Evolutionary conservation across 345 rosid species (phyloP), one percentile per base, ranked within the genome.

Genomic region (Garcia nutans): DNA sequence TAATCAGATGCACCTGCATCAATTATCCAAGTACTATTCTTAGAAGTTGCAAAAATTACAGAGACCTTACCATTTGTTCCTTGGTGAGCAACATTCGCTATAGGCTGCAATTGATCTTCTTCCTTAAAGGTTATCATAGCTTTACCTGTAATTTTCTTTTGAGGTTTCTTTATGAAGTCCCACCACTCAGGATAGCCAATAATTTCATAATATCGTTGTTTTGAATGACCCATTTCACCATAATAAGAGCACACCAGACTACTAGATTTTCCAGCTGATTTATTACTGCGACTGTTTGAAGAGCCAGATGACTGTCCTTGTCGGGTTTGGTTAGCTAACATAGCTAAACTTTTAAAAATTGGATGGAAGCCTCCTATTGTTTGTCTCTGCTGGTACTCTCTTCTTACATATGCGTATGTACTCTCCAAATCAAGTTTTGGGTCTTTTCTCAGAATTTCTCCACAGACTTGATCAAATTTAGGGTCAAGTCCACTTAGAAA

Each of bases 221-320:
- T 66, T 42, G 70, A 66, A 2, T 66, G 70, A 66, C 52, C 26
- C 19, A 31, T 66, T 66, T 66, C 70, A 66, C 54, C 70, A 66
- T 23, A 42, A 66, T 66, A 24, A 42, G 70, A n/a, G 7, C 41
- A 37, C 5, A 37, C 41, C 41, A 37, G 5, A 4, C 0, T 4
- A 37, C 41, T 0, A 37, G 41, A 37, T 5, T 37, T 37, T 37
- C 41, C 0, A 5, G 41, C 6, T 37, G 41, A 3, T 37, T 37
- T 37, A 6, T 37, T 37, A 37, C 41, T 37, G 0, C 6, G 41
- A 37, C 6, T 37, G 6, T 37, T 37, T 4, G 41, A 37, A 33
- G 41, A 33, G 41, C 41, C 41, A 33, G 3, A 33, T 33, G 41
- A 33, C 6, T 33, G 41, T 33, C 41, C 41, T 37, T 37, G 41